Evolutionary conservation across 306 rosid species (phyloP).

Genomic region (Elaeagnus macrophylla): DNA sequence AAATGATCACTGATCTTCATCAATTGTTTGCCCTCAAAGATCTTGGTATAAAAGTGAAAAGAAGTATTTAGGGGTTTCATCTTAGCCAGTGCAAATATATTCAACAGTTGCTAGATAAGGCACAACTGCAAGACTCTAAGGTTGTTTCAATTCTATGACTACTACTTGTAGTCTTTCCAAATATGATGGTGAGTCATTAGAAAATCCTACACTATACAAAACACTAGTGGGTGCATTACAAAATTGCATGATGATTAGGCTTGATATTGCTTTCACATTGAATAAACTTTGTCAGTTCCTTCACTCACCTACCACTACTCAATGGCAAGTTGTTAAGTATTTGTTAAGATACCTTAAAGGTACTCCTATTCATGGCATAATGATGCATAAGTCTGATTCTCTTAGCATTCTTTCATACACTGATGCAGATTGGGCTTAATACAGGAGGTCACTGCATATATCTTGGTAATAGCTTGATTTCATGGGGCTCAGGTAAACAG

Average conservation of each 20-base stretch:
- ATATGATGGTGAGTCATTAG: not conserved
- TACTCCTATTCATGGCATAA: too few species aligned
- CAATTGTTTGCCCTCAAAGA: not conserved
- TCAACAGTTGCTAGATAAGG: too few species aligned
- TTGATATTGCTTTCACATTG: not conserved
- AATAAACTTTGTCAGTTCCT: not conserved
- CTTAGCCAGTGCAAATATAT: not conserved
- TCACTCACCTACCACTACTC: not conserved
- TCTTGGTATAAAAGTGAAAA: not conserved
- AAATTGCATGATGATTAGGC: not conserved
- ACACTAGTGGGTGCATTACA: not conserved
- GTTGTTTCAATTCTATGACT: not conserved
- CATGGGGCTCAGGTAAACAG: too few species aligned
- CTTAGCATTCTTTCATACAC: too few species aligned
- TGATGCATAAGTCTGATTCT: too few species aligned
- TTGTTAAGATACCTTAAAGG: not conserved
- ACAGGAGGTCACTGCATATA: too few species aligned
- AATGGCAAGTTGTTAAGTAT: not conserved
- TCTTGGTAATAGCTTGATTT: too few species aligned
- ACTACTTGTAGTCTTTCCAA: not conserved
- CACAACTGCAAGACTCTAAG: not conserved
- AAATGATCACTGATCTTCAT: not conserved
- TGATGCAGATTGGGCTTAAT: too few species aligned
- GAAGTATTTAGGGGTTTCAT: too few species aligned
- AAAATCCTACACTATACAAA: not conserved